These are phyloP conservation scores for Glaciozyma antarctica DNA, from an alignment of 768 basidiomycete species.

Conservation along the genomic window DNA sequence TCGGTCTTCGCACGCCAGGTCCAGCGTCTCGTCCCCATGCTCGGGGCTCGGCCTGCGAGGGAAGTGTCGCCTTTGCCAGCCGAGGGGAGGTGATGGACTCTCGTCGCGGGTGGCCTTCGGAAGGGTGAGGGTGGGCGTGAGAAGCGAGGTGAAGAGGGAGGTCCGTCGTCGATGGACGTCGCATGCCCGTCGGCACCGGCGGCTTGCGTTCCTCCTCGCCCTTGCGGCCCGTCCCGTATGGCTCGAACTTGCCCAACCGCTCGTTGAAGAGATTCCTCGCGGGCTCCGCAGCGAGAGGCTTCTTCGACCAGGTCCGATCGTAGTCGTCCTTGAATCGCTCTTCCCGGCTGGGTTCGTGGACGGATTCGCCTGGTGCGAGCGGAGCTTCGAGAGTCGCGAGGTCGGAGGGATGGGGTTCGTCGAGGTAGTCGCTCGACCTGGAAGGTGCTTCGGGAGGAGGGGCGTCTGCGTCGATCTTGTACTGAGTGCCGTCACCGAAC, in stretches of 20 bases:
- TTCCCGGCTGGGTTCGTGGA: constrained; percentile 60
- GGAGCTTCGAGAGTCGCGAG: constrained; percentile 21
- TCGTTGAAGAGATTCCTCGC: constrained; percentile 84
- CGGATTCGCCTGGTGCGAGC: constrained; percentile 28
- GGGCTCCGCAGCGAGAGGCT: constrained; percentile 37
- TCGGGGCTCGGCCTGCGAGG: constrained; percentile 4
- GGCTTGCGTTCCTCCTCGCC: constrained; percentile 28
- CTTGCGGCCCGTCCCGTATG: constrained; percentile 44
- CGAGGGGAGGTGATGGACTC: constrained; percentile 18
- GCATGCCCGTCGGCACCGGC: not conserved
- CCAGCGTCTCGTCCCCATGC: constrained; percentile 1
- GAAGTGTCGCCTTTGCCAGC: not conserved
- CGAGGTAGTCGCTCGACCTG: constrained; percentile 25
- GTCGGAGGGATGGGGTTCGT: constrained; percentile 34
- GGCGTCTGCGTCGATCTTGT: constrained; percentile 50
- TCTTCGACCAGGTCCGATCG: constrained; percentile 84
- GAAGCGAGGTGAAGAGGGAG: constrained; percentile 12
- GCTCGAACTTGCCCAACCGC: constrained; percentile 78
- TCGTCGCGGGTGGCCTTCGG: not conserved
- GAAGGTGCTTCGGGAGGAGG: constrained; percentile 12
- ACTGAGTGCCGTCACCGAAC: constrained; percentile 88
- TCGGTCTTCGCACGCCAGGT: not conserved
- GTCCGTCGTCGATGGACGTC: not conserved
- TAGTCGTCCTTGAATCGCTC: constrained; percentile 89
- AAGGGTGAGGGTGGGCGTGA: not conserved